These are phyloP conservation scores for Centella asiatica DNA, from an alignment of 129 eudicot species.

Conservation along the genomic window DNA sequence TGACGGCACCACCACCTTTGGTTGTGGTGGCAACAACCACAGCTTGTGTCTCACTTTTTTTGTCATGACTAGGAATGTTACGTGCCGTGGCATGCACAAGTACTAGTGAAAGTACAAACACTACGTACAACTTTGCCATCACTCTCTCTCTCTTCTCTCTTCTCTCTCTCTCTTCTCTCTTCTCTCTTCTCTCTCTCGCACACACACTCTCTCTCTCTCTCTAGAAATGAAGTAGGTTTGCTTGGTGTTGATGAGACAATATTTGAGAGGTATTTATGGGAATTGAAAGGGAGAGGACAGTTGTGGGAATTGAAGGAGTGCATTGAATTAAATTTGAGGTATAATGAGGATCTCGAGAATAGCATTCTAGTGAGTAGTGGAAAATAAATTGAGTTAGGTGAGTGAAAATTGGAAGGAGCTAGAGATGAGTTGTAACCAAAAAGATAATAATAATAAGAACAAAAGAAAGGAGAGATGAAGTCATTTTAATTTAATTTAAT, in stretches of 20 bases:
- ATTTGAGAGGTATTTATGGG: background rate
- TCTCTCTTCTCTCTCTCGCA: background rate
- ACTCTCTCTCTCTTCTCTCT: background rate
- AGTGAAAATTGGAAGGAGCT: background rate
- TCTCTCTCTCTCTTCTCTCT: background rate
- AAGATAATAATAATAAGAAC: too few species aligned
- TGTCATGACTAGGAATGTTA: slow-evolving; percentile 1
- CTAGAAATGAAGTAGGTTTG: background rate
- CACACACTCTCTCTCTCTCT: background rate
- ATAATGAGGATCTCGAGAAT: background rate
- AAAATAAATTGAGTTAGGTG: background rate
- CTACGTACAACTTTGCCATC: slow-evolving; percentile 8
- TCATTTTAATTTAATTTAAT: background rate
- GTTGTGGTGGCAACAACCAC: background rate
- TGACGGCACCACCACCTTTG: background rate
- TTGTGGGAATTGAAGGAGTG: background rate
- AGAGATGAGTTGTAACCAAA: too few species aligned
- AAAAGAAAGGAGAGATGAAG: too few species aligned
- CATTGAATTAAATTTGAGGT: background rate
- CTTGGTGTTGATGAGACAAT: background rate
- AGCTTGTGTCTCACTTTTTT: background rate
- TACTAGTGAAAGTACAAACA: slow-evolving; percentile 11
- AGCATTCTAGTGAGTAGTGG: background rate
- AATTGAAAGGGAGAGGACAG: background rate
- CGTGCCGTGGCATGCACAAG: slow-evolving; percentile 14